A percentile compares a stretch with the other conserved stretches of the same genome.
These are phyloP conservation scores for Gillenia trifoliata DNA, from an alignment of 306 rosid genomes.

Conservation along the genomic window DNA sequence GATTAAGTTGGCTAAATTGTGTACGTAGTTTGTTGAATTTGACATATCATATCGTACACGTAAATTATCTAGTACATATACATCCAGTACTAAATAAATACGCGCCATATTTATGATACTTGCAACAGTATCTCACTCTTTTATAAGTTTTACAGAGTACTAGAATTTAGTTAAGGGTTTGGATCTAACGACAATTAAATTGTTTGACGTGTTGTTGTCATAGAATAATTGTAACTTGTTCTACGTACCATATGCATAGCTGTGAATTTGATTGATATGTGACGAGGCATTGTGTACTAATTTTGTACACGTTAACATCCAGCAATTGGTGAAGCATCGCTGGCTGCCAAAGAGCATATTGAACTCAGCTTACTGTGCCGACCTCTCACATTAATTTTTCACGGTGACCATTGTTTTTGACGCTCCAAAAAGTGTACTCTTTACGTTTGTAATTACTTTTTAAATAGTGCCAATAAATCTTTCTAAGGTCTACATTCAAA, in stretches of 20 bases:
- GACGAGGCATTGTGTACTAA: background rate
- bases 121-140: background rate
- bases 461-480: no score
- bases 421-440: no score
- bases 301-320: background rate
- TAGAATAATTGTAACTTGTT: background rate
- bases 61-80: no score
- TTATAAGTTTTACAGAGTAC: background rate
- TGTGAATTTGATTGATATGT: background rate
- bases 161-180: background rate
- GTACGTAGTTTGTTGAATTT: background rate
- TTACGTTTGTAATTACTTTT: no score
- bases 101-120: no score
- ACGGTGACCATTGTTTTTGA: no score
- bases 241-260: background rate
- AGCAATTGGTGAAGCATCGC: background rate
- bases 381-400: background rate
- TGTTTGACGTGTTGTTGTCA: background rate
- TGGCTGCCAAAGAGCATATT: no score
- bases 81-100: no score
- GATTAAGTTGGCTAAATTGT: no score
- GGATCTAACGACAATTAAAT: background rate
- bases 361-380: background rate
- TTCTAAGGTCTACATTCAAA: no score
- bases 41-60: no score